Base-by-base conservation (phyloP, 192 early-diverging fungal genomes). In the Rhizophagus clarus region DNA sequence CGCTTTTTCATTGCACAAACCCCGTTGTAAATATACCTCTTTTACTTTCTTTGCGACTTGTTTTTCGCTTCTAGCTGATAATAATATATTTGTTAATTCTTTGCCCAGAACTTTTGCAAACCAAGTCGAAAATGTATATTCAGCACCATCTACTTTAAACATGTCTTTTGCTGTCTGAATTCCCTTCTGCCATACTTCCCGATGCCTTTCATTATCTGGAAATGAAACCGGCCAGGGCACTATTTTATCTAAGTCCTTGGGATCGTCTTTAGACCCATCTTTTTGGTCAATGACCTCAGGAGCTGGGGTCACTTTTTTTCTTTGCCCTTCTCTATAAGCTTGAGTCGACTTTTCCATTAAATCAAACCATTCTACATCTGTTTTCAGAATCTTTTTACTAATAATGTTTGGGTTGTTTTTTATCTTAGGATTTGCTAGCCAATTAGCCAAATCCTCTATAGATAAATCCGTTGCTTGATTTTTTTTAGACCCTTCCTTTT, bases 171-270 rank as follows among this genome's bases (percentile, higher is more conserved):
- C n/a, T n/a, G n/a, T n/a, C 56, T 64, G 75, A 64, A 77, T 77
- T 77, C 49, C 37, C 17, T 77, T 77, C 61, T 77, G 75, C 40
- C 61, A 77, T 77, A 77, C 29, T 64, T 28, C 24, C 1, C 29
- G 14, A 42, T 77, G 40, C 22, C 37, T 24, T 77, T 77, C 37
- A 77, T 77, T 66, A 66, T 77, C 34, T 66, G 42, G 17, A 77
- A 77, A 77, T 62, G 37, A 22, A 47, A 64, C 20, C 32, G 37
- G 42, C 62, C 40, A 77, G 22, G 75, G 24, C 20, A 77, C 75
- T 77, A 45, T 40, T 75, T 37, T 75, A 75, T 75, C 74, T 61
- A 75, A 37, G 51, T 75, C 32, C 51, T 56, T 47, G 37, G n/a
- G 20, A 62, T 71, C 40, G 40, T 37, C 51, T 62, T 37, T 5